phyloP scores from a whole-genome alignment of 192 early-diverging fungal species.

The Umbelopsis isabellina region DNA sequence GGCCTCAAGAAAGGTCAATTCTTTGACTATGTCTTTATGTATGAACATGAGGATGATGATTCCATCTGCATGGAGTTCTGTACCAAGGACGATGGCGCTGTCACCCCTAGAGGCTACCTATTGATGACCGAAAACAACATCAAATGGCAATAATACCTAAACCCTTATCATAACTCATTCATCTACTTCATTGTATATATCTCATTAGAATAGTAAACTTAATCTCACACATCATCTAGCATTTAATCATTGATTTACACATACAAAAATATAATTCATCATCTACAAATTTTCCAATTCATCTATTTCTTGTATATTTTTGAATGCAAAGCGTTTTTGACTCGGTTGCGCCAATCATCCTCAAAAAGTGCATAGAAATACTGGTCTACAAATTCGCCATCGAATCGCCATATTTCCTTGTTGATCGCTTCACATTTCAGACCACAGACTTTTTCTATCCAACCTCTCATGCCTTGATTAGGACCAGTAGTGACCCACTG shows the following conservation, averaged over 20 bases:
- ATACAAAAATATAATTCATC: not conserved
- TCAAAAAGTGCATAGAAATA: not conserved
- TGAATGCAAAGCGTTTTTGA: not conserved
- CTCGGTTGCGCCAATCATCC: not conserved
- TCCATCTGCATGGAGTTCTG: constrained; percentile 36
- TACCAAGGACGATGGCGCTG: constrained; percentile 8
- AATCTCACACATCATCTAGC: not conserved
- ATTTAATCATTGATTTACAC: not conserved
- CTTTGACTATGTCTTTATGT: constrained; percentile 33
- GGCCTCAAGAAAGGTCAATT: constrained; percentile 25
- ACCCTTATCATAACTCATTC: not conserved
- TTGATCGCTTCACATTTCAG: not conserved
- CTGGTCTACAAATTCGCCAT: not conserved
- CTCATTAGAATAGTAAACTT: not conserved
- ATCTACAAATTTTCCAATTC: not conserved
- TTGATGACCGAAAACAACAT: constrained; percentile 23
- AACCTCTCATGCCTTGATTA: constrained; percentile 24
- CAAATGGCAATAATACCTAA: constrained; percentile 2
- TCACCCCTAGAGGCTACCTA: constrained; percentile 13
- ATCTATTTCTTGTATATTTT: constrained; percentile 7
- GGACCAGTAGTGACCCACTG: not conserved
- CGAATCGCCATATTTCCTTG: not conserved
- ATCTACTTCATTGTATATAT: not conserved
- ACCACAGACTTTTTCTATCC: constrained; percentile 19
- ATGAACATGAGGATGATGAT: constrained; percentile 30